Base-by-base conservation (phyloP, 139 green algal species). In the Astrephomene gubernaculifera region DNA sequence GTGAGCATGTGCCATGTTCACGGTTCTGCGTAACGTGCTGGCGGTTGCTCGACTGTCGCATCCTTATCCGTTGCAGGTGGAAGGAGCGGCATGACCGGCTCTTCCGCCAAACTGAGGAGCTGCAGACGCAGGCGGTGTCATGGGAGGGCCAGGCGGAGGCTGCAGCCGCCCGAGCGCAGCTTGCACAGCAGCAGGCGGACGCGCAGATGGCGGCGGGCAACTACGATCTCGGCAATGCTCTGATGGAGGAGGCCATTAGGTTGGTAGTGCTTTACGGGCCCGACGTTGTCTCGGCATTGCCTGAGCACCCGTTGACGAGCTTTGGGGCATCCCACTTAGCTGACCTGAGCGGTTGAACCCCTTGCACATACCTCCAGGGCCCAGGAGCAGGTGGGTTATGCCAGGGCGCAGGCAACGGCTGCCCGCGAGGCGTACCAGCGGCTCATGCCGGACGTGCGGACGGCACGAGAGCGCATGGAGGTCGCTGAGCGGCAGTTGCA, bases 221-320 rank as follows among this genome's bases (percentile, higher is more conserved):
- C 41, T 84, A 73, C 31, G 78, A 84, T 24, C 5, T 38, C 2
- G 63, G 78, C 21, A 84, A 84, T 9, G 78, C 78, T 2, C 63
- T 75, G 4, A 84, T 84, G 78, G 22, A 84, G 35, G 78, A 84
- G 35, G 78, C 78, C n/a, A 33, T 84, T 21, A 64, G 43, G 78
- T 33, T 45, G 31, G 5, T 9, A 14, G 60, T 68, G 22, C 14
- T 38, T 68, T 2, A 35, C 60, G 25, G 27, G 29, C 2, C 29
- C 27, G 4, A 21, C 24, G 24, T 61, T 21, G 53, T 21, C 5
- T 10, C 27, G 53, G 4, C 2, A 3, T 61, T 21, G 57, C 7
- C 14, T 24, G 10, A 64, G 54, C n/a, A n/a, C n/a, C n/a, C n/a
- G n/a, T n/a, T n/a, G n/a, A n/a, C n/a, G n/a, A n/a, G n/a, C n/a